Evolutionary conservation across 106 monocot genomes (phyloP).

Genomic region (Amphibolis antarctica): DNA sequence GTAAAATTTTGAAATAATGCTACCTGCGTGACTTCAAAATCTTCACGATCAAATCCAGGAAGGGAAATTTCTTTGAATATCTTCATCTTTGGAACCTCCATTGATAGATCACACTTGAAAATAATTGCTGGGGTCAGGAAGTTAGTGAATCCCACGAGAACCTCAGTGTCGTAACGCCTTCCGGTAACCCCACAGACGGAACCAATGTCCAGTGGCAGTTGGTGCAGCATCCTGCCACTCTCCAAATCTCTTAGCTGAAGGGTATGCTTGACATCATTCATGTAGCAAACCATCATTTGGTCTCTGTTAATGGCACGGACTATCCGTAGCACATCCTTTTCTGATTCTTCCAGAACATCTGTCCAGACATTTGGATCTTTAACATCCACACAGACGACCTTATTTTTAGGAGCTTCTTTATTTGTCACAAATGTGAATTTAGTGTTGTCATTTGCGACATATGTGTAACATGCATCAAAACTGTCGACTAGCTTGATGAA

Average conservation of each 20-base stretch:
- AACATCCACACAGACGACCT: slow-evolving; percentile 53
- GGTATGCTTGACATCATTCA: slow-evolving; percentile 63
- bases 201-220: slow-evolving; percentile 70
- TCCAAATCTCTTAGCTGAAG: slow-evolving; percentile 61
- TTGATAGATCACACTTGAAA: slow-evolving; percentile 53
- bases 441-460: slow-evolving; percentile 52
- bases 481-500: slow-evolving; percentile 74
- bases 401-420: slow-evolving; percentile 62
- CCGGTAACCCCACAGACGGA: slow-evolving; percentile 45
- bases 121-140: slow-evolving; percentile 82
- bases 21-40: slow-evolving; percentile 77
- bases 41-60: slow-evolving; percentile 53
- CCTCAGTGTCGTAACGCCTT: slow-evolving; percentile 39
- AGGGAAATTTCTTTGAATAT: slow-evolving; percentile 69
- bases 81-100: slow-evolving; percentile 47
- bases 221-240: slow-evolving; percentile 41
- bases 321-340: slow-evolving; percentile 52
- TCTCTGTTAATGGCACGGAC: slow-evolving; percentile 48
- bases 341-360: slow-evolving; percentile 46
- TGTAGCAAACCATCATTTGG: slow-evolving; percentile 58
- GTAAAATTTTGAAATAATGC: background rate
- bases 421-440: slow-evolving; percentile 80
- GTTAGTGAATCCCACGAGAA: slow-evolving; percentile 76
- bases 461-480: slow-evolving; percentile 48
- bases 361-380: slow-evolving; percentile 47